Conservation (phyloP, 208 protist species). For the Trypanosoma conorhini region DNA sequence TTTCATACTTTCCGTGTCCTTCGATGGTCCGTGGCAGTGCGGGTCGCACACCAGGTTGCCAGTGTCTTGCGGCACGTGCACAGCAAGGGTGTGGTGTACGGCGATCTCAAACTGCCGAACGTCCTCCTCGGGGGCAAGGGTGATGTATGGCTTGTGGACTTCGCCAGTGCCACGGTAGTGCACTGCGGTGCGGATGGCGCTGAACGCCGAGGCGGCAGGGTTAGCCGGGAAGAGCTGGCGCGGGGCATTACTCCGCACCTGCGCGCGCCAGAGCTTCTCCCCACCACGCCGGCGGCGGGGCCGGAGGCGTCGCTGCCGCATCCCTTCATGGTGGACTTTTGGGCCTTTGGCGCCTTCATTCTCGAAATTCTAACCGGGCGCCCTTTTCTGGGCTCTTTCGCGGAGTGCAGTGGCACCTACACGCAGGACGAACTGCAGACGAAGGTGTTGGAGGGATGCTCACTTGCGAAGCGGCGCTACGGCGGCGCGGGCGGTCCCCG, state of each 20-base stretch:
- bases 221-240: neutral
- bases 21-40: constrained; percentile 28
- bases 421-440: constrained; percentile 8
- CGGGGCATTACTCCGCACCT: constrained; percentile 34
- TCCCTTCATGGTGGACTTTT: constrained; percentile 40
- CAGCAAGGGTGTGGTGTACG: constrained; percentile 35
- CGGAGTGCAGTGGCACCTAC: constrained; percentile 5
- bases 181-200: neutral
- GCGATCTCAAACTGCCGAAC: constrained; percentile 51
- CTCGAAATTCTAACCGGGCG: constrained; percentile 35
- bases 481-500: neutral
- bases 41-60: constrained; percentile 18
- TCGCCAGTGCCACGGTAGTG: constrained; percentile 24
- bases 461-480: constrained; percentile 20
- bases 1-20: constrained; percentile 32
- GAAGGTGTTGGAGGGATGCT: constrained; percentile 11
- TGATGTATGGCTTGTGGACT: constrained; percentile 43
- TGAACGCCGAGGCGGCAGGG: neutral
- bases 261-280: constrained; percentile 31
- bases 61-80: constrained; percentile 30
- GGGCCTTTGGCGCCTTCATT: constrained; percentile 39
- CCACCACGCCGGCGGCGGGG: neutral
- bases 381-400: constrained; percentile 18
- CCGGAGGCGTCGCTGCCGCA: neutral
- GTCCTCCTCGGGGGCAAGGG: constrained; percentile 30